phyloP scores from a whole-genome alignment of 805 yeast species.

The Ogataea methanolica region DNA sequence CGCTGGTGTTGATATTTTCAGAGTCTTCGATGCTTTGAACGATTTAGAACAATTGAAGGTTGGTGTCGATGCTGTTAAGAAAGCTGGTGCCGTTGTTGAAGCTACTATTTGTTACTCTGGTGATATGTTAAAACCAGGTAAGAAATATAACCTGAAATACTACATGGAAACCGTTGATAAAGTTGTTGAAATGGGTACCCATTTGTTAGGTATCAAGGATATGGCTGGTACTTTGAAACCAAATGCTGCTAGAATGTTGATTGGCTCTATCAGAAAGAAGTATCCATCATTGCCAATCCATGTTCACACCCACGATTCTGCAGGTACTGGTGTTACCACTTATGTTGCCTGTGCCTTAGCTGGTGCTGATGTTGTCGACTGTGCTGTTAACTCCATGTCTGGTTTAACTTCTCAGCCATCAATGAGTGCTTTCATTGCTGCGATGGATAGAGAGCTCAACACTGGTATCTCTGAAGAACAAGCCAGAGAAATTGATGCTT shows the following conservation, averaged over 20 bases:
- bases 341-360: conserved; percentile 92
- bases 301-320: conserved; percentile 98
- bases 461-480: conserved; percentile 64
- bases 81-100: conserved; percentile 98
- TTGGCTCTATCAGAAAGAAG: conserved; percentile 75
- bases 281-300: conserved; percentile 96
- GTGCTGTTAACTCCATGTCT: conserved; percentile 95
- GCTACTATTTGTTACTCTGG: conserved; percentile 99
- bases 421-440: conserved; percentile 85
- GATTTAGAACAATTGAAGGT: conserved; percentile 95
- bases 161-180: conserved; percentile 77
- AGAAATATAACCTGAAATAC: conserved; percentile 92
- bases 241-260: conserved; percentile 77
- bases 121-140: conserved; percentile 93
- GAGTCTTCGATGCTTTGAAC: conserved; percentile 96
- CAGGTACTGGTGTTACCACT: conserved; percentile 98
- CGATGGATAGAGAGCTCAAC: conserved; percentile 80
- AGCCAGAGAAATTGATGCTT: conserved; percentile 82
- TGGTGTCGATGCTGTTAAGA: conserved; percentile 96
- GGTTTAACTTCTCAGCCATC: conserved; percentile 99
- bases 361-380: conserved; percentile 98
- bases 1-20: conserved; percentile 93
- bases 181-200: conserved; percentile 92
- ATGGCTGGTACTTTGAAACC: conserved; percentile 99
- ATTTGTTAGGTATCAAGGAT: conserved; percentile 94